Conservation (phyloP, 352 stramenopile genomes). For the Elongisporangium anandrum region DNA sequence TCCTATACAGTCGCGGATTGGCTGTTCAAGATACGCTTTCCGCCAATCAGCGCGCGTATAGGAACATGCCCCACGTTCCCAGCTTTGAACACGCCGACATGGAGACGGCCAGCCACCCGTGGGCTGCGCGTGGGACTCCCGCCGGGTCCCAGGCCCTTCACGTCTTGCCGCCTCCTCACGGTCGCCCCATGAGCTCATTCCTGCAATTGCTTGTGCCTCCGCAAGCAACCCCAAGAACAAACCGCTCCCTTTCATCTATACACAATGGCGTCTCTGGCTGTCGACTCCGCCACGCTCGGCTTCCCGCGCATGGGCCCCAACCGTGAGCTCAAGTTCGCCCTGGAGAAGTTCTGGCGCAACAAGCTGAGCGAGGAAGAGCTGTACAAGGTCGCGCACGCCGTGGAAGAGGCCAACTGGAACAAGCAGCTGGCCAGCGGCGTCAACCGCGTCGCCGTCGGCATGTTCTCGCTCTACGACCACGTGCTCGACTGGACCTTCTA, state of each 20-base stretch:
- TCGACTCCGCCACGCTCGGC: conserved; percentile 81
- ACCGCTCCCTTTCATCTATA: conserved; percentile 16
- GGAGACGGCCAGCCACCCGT: background rate
- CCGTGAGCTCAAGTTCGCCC: conserved; percentile 92
- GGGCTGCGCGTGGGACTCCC: background rate
- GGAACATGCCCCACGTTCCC: conserved; percentile 5
- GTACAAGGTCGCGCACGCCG: conserved; percentile 53
- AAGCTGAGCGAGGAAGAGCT: conserved; percentile 82
- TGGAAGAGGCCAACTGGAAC: conserved; percentile 86
- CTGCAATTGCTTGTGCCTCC: conserved; percentile 45
- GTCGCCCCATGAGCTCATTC: conserved; percentile 27
- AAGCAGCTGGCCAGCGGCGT: conserved; percentile 80
- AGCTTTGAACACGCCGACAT: background rate
- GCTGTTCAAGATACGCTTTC: conserved; percentile 4
- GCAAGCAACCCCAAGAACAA: conserved; percentile 28
- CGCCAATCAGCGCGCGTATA: background rate
- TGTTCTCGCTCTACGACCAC: conserved; percentile 92
- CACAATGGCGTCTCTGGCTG: conserved; percentile 32
- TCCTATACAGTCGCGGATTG: background rate
- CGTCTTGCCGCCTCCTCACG: no score
- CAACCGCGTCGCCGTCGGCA: conserved; percentile 72
- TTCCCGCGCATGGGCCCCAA: conserved; percentile 92
- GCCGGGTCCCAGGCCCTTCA: background rate
- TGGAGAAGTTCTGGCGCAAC: conserved; percentile 92
- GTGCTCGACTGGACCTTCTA: conserved; percentile 88